Evolutionary conservation across 75 land plant genomes (phyloP).

Genomic region (Sequoiadendron giganteum): DNA sequence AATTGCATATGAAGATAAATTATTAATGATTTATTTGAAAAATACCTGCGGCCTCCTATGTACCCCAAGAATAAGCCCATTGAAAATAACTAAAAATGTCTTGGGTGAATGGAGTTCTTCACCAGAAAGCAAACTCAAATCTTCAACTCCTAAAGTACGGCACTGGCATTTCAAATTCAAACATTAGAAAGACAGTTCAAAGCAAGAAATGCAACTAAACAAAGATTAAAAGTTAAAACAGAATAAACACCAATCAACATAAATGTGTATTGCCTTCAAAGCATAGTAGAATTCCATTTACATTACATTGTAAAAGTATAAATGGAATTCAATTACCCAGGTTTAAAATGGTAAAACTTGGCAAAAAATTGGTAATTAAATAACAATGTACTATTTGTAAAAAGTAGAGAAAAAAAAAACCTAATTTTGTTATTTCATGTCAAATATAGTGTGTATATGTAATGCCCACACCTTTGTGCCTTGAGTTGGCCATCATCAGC

Average conservation of each 20-base stretch:
- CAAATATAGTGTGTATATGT: too few species aligned
- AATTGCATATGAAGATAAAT: not conserved
- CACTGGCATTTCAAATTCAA: slow-evolving; percentile 46
- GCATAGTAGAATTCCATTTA: too few species aligned
- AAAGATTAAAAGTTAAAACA: not conserved
- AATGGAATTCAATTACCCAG: too few species aligned
- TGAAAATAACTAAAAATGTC: slow-evolving; percentile 85
- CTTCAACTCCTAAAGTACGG: slow-evolving; percentile 85
- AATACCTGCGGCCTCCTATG: slow-evolving; percentile 83
- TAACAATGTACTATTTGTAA: too few species aligned
- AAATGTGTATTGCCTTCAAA: not conserved
- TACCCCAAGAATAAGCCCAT: slow-evolving; percentile 94
- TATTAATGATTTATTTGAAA: not conserved
- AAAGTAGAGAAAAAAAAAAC: too few species aligned
- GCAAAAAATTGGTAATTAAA: too few species aligned
- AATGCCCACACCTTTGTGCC: too few species aligned
- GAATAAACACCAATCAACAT: not conserved
- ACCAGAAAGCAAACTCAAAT: slow-evolving; percentile 71
- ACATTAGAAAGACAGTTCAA: not conserved
- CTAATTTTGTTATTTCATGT: too few species aligned
- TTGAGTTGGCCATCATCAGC: too few species aligned
- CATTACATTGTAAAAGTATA: too few species aligned
- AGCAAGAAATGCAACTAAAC: not conserved
- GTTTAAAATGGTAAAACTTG: too few species aligned
- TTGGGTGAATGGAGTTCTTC: slow-evolving; percentile 83